phyloP scores from a whole-genome alignment of 495 filamentous ascomycete genomes.

The Xylaria acuta region DNA sequence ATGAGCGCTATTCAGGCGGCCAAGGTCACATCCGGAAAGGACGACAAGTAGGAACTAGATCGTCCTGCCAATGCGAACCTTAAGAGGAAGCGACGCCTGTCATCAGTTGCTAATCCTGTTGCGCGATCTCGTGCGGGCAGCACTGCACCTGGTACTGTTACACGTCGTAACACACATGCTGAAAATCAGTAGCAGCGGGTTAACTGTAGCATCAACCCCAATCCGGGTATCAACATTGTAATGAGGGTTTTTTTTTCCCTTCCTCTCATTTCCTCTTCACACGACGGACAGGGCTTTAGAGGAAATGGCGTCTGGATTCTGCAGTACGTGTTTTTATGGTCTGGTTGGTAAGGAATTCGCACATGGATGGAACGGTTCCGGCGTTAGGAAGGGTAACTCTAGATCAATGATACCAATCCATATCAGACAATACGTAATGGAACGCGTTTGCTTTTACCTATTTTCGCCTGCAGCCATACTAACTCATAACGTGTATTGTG shows the following conservation, averaged over 20 bases:
- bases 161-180: background rate
- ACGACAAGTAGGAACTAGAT: slow-evolving; percentile 45
- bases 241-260: background rate
- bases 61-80: slow-evolving; percentile 5
- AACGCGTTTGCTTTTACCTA: background rate
- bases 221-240: background rate
- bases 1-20: slow-evolving; percentile 94
- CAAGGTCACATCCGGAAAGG: slow-evolving; percentile 72
- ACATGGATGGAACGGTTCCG: slow-evolving; percentile 3
- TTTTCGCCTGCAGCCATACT: background rate
- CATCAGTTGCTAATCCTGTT: background rate
- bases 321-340: background rate
- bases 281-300: background rate
- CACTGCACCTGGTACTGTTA: background rate
- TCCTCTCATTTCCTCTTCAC: background rate
- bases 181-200: background rate
- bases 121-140: background rate
- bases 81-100: slow-evolving; percentile 5
- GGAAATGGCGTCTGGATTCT: slow-evolving; percentile 5
- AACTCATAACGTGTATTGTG: background rate
- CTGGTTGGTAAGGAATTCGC: slow-evolving; percentile 7
- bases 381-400: slow-evolving; percentile 16
- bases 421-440: slow-evolving; percentile 2
- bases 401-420: slow-evolving; percentile 22
- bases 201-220: background rate